Evolutionary conservation across 495 filamentous ascomycete species (phyloP).

Genomic region (Penicillium antarcticum): DNA sequence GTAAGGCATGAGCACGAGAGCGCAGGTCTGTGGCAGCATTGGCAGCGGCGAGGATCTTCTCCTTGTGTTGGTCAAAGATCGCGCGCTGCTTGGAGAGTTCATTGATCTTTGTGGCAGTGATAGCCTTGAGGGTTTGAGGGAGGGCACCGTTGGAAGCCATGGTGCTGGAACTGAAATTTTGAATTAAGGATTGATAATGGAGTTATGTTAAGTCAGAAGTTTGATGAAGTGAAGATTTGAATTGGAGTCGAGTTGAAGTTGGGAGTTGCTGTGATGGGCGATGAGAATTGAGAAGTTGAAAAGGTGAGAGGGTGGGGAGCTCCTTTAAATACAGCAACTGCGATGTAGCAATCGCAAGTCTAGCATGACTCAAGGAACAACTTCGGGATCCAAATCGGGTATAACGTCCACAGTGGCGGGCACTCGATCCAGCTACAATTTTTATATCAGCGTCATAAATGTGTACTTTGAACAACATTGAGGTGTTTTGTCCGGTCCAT

Average conservation of each 20-base stretch:
- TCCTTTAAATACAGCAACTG: neutral
- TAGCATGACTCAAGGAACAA: neutral
- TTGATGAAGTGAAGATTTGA: neutral
- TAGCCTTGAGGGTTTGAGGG: constrained; percentile 61
- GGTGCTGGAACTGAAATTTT: neutral
- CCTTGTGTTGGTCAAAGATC: constrained; percentile 44
- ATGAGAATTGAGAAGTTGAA: neutral
- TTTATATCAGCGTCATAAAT: too few species aligned
- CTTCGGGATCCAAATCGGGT: constrained; percentile 3
- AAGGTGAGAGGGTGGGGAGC: neutral
- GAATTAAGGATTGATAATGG: too few species aligned
- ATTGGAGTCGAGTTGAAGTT: neutral
- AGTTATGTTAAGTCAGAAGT: too few species aligned
- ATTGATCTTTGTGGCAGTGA: constrained; percentile 61
- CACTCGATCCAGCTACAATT: too few species aligned
- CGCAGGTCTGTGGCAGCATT: constrained; percentile 23
- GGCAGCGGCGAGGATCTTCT: constrained; percentile 30
- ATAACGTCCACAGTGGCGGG: neutral
- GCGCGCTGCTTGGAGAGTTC: constrained; percentile 58
- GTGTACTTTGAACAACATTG: too few species aligned
- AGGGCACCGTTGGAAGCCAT: constrained; percentile 39
- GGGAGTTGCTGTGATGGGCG: neutral
- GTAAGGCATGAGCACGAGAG: constrained; percentile 27
- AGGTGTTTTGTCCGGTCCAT: too few species aligned
- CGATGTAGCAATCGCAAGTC: too few species aligned